Percentiles rank a stretch among this genome's conserved stretches.
These are phyloP conservation scores for Quercus gilva DNA, from an alignment of 306 rosid genomes.

Conservation along the genomic window DNA sequence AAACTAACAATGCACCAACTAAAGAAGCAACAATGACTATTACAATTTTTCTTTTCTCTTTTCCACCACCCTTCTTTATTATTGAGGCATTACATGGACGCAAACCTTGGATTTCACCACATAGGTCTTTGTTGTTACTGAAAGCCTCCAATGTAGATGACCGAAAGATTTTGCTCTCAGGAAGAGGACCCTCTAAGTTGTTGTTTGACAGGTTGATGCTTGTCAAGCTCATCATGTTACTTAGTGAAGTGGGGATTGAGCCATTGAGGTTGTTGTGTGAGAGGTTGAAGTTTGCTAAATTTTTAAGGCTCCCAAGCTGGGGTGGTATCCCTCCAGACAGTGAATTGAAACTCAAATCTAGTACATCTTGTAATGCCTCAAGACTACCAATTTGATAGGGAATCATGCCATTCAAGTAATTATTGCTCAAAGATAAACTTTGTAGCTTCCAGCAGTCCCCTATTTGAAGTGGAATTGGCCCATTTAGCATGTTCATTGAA, in stretches of 20 bases:
- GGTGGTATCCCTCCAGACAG: conserved; percentile 20
- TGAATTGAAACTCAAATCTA: conserved; percentile 33
- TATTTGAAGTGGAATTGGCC: conserved; percentile 21
- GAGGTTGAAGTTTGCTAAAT: conserved; percentile 22
- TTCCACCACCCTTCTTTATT: neutral
- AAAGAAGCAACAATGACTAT: conserved; percentile 5
- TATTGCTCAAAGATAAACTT: conserved; percentile 15
- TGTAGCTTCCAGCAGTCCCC: conserved; percentile 24
- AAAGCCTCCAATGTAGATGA: conserved; percentile 1
- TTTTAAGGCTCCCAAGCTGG: conserved; percentile 10
- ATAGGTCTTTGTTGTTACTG: conserved; percentile 17
- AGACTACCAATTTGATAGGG: conserved; percentile 27
- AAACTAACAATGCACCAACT: neutral
- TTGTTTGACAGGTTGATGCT: conserved; percentile 26
- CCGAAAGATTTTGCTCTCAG: conserved; percentile 17
- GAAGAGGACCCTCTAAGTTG: conserved; percentile 34
- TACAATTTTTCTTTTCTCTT: neutral
- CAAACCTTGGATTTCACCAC: conserved; percentile 14
- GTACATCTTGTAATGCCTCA: conserved; percentile 10
- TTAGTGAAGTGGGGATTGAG: conserved; percentile 5
- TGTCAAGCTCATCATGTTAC: too few relatives aligned
- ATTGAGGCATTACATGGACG: neutral
- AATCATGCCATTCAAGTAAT: conserved; percentile 18
- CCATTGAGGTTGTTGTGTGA: conserved; percentile 30
- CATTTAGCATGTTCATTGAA: conserved; percentile 24